Evolutionary conservation across 192 early-diverging fungal genomes (phyloP).

Genomic region (Backusella australiensis): DNA sequence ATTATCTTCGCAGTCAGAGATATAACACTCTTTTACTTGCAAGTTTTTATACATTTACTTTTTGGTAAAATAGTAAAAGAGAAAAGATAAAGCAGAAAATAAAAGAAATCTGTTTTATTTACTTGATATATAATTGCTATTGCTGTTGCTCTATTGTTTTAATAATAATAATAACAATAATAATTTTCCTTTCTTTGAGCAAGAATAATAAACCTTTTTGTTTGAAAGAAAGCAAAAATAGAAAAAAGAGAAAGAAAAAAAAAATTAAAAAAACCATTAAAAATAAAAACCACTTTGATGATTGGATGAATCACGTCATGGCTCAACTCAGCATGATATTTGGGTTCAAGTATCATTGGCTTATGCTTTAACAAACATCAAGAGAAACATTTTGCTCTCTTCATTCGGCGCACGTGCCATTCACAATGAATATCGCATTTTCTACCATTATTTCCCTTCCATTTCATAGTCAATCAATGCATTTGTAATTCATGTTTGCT

Average conservation of each 20-base stretch:
- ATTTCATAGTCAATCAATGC: no score
- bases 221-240: not conserved
- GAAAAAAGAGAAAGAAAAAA: not conserved
- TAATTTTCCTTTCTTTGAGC: not conserved
- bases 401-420: not conserved
- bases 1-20: conserved; percentile 15
- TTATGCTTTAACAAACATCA: not conserved
- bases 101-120: not conserved
- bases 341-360: not conserved
- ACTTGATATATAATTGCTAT: not conserved
- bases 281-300: not conserved
- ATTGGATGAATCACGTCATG: conserved; percentile 2
- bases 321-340: conserved; percentile 2
- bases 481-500: no score
- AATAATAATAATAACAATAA: not conserved
- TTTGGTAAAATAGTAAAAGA: not conserved
- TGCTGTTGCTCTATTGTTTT: not conserved
- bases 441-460: no score
- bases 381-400: not conserved
- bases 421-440: not conserved
- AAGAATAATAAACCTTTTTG: not conserved
- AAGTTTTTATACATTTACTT: not conserved
- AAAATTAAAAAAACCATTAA: not conserved
- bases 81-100: not conserved
- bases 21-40: conserved; percentile 6